Evolutionary conservation across 768 basidiomycete species (phyloP), one percentile per base, ranked within the genome.

Genomic region (Inosperma sp.): DNA sequence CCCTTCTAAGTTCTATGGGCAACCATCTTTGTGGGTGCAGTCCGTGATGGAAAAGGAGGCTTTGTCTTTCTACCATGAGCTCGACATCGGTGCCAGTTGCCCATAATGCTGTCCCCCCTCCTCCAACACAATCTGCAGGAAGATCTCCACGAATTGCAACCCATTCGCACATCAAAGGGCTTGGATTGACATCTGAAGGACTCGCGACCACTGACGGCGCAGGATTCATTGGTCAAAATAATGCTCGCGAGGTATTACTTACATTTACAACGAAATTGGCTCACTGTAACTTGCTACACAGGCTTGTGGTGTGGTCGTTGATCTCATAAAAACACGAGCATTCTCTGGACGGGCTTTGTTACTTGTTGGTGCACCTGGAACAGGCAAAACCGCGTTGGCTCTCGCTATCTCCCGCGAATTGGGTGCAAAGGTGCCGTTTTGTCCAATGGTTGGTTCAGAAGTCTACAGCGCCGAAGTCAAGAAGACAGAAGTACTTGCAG

Each of bases 401-500:
- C 69, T 98, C n/a, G 96, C 93, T 0, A 80, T 98, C 21, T 86
- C 93, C 5, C 94, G 97, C 52, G 96, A 98, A 61, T 79, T 99
- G 0, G 96, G 96, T 0, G 72, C 80, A 17, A 96, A 96, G 62
- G 94, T 97, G 1, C 96, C 96, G 0, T 98, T 99, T 65, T 97
- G 95, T 66, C 93, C 93, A 4, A 97, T 97, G 92, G 96, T 98
- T 35, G 96, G 96, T 0, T 88, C 85, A 16, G 96, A 99, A 69
- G 96, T 98, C 53, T 98, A 96, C 65, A 90, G 86, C 33, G 84
- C 89, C 3, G 95, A 98, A 68, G 93, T 99, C 49, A 98, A 98
- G 75, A 99, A 99, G 79, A 98, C 96, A 2, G 96, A 98, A 65
- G 94, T 98, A 4, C 73, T 99, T n/a, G 92, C 93, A 41, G 95